phyloP scores from a whole-genome alignment of 1,139 yeast genomes.

The Kodamaea fungicola region DNA sequence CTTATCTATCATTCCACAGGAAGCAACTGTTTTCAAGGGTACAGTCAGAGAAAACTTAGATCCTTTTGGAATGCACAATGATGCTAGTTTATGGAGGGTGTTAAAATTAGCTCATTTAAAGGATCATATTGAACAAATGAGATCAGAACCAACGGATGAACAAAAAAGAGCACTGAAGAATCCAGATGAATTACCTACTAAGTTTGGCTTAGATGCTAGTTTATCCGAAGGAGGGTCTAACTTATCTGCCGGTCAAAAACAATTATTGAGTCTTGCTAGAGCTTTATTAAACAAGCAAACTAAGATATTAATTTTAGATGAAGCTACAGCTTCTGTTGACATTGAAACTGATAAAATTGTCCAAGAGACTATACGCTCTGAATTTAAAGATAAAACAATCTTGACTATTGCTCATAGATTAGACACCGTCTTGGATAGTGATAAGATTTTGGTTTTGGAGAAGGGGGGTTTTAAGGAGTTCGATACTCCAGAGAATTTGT shows the following conservation, averaged over 20 bases:
- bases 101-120: conserved; percentile 28
- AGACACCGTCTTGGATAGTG: conserved; percentile 25
- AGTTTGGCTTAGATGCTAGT: conserved; percentile 16
- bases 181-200: conserved; percentile 13
- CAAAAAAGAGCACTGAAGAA: conserved; percentile 15
- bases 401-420: conserved; percentile 25
- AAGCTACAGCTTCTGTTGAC: conserved; percentile 27
- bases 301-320: conserved; percentile 22
- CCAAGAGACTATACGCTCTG: conserved; percentile 21
- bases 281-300: conserved; percentile 17
- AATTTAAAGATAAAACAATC: conserved; percentile 22
- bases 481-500: conserved; percentile 18
- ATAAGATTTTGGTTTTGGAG: conserved; percentile 22
- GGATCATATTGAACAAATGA: conserved; percentile 26
- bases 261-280: conserved; percentile 19
- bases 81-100: conserved; percentile 25
- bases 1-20: conserved; percentile 30
- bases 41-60: conserved; percentile 28
- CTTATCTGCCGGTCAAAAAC: conserved; percentile 22
- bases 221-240: conserved; percentile 19
- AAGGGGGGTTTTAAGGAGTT: conserved; percentile 21
- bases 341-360: conserved; percentile 25
- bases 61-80: conserved; percentile 22
- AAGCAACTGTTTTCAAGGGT: conserved; percentile 27
- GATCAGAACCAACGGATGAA: conserved; percentile 18